phyloP scores from a whole-genome alignment of 305 asterid species.

The Nicotiana rustica region DNA sequence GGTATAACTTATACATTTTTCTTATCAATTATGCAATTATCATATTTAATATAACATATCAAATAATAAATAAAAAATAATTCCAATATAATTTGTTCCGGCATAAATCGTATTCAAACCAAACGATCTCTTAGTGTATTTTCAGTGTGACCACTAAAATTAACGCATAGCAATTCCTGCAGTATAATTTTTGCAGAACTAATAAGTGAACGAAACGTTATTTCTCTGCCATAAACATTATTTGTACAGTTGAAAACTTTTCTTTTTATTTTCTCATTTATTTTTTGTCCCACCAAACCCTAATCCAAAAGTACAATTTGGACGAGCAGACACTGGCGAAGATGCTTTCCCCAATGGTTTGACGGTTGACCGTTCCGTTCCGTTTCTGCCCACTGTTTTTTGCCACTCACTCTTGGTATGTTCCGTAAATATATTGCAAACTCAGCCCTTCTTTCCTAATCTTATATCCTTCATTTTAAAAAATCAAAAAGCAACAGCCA shows the following conservation, averaged over 20 bases:
- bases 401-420: neutral
- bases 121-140: too few species aligned
- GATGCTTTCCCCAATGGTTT: conserved; percentile 4
- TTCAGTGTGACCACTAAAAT: too few species aligned
- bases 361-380: conserved; percentile 33
- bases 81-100: too few species aligned
- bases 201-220: too few species aligned
- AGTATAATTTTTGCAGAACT: too few species aligned
- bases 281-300: neutral
- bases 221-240: neutral
- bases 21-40: too few species aligned
- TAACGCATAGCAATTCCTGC: too few species aligned
- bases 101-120: too few species aligned
- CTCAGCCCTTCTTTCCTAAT: neutral
- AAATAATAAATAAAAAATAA: too few species aligned
- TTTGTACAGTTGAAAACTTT: neutral
- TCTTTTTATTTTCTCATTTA: neutral
- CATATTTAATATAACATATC: too few species aligned
- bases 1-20: too few species aligned
- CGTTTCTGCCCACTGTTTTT: conserved; percentile 23
- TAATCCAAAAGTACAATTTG: neutral
- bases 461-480: conserved; percentile 18
- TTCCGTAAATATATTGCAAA: conserved; percentile 1
- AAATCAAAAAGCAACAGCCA: conserved; percentile 30
- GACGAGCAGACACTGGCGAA: neutral